Conservation (phyloP, 352 stramenopile genomes). For the Blastocystis sp. region DNA sequence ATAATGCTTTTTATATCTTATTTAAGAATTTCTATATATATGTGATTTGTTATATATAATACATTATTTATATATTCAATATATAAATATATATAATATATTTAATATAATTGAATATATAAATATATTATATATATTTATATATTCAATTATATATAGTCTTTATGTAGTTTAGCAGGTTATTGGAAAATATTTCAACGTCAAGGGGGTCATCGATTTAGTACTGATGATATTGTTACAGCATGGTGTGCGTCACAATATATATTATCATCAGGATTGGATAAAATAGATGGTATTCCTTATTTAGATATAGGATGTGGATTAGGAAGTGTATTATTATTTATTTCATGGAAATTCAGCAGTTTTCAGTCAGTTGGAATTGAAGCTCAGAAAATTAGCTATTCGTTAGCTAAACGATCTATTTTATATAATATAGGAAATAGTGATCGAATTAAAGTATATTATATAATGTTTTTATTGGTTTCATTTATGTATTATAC, state of each 20-base stretch:
- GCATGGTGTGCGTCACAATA: conserved; percentile 45
- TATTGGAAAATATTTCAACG: conserved; percentile 52
- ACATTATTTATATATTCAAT: too few species aligned
- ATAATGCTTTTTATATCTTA: too few species aligned
- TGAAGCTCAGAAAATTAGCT: conserved; percentile 41
- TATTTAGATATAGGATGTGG: conserved; percentile 50
- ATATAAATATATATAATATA: too few species aligned
- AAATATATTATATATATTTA: too few species aligned
- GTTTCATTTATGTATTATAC: too few species aligned
- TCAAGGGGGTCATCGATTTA: conserved; percentile 50
- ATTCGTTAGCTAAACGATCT: conserved; percentile 37
- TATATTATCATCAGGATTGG: background rate
- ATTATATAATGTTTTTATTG: too few species aligned
- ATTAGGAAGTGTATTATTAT: conserved; percentile 51
- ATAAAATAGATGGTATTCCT: background rate
- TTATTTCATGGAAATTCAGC: conserved; percentile 43
- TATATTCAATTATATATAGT: conserved; percentile 25
- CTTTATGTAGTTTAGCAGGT: conserved; percentile 49
- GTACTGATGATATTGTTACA: conserved; percentile 53
- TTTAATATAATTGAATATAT: too few species aligned
- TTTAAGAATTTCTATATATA: too few species aligned
- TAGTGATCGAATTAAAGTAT: too few species aligned
- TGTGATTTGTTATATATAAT: too few species aligned
- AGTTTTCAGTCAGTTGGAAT: conserved; percentile 35
- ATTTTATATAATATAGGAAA: conserved; percentile 38